Evolutionary conservation across 192 early-diverging fungal genomes (phyloP), one percentile per base, ranked within the genome.

Genomic region (Coemansia sp.): DNA sequence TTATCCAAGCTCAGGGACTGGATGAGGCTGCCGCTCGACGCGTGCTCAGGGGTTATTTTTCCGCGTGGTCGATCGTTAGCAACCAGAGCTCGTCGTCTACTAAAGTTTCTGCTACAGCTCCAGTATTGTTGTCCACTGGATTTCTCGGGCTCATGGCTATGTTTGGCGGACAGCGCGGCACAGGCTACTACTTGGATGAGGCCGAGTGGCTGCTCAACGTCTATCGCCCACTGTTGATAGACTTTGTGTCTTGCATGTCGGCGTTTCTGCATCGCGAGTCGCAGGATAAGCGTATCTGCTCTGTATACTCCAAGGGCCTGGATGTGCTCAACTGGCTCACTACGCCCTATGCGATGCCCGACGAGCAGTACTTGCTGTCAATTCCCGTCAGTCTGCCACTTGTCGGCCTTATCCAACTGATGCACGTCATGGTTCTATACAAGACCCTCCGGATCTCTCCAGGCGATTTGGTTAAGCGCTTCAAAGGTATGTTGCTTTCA

Each of bases 141-240:
- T 74, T 77, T 19, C 85, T 87, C 17, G 79, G 81, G 23, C 69
- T 90, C 17, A 86, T 94, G 68, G 94, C 94, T 32, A 85, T 96
- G 59, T 98, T 98, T 86, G 96, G 96, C 59, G 95, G 96, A 46
- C 95, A 98, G 76, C 94, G 91, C 38, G 95, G 91, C 57, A 93
- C 91, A 62, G 86, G 89, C 27, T 87, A 89, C 53, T 94, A 92
- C 75, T 87, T 98, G 79, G 87, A 90, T 64, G 95, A 98, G 81
- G 77, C 94, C 6, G 85, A 86, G 17, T 84, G 85, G 66, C 85
- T 94, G 36, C 88, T 89, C 67, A 79, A 84, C 38, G 90, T 91
- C 50, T 95, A 95, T 78, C 78, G 87, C 38, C 84, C 90, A 51
- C 73, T 94, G 46, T 80, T 94, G 2, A 71, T 85, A 44, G 85